Conservation (phyloP, 306 rosid genomes). For the Glycine tomentella region DNA sequence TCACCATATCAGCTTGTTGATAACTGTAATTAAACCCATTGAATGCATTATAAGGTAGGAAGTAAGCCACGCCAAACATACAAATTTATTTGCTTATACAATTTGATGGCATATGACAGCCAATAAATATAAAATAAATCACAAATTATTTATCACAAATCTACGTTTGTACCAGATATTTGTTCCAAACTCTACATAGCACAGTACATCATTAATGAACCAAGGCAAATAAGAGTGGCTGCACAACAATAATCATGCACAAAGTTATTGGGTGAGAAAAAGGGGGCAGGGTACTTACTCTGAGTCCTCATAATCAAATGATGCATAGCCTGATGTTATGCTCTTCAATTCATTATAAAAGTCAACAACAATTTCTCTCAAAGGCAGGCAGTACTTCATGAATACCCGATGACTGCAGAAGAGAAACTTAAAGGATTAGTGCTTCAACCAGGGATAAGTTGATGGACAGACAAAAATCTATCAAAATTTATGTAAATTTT, state of each 20-base stretch:
- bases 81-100: conserved; percentile 13
- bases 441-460: conserved; percentile 14
- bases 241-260: too few species aligned
- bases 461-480: neutral
- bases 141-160: neutral
- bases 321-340: conserved; percentile 73
- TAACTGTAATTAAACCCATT: conserved; percentile 62
- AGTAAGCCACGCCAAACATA: conserved; percentile 17
- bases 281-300: conserved; percentile 38
- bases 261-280: too few species aligned
- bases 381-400: conserved; percentile 91
- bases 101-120: conserved; percentile 16
- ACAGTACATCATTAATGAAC: neutral
- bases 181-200: conserved; percentile 2
- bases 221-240: neutral
- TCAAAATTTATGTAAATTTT: too few species aligned
- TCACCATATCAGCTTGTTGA: conserved; percentile 90
- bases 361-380: conserved; percentile 94
- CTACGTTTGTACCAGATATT: conserved; percentile 15
- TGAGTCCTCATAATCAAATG: conserved; percentile 25
- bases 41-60: conserved; percentile 23
- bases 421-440: conserved; percentile 45
- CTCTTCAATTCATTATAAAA: conserved; percentile 96
- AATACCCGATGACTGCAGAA: conserved; percentile 84
- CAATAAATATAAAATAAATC: neutral